These are phyloP conservation scores for Penicillium coffeae DNA, from an alignment of 495 filamentous ascomycete species.

Conservation along the genomic window DNA sequence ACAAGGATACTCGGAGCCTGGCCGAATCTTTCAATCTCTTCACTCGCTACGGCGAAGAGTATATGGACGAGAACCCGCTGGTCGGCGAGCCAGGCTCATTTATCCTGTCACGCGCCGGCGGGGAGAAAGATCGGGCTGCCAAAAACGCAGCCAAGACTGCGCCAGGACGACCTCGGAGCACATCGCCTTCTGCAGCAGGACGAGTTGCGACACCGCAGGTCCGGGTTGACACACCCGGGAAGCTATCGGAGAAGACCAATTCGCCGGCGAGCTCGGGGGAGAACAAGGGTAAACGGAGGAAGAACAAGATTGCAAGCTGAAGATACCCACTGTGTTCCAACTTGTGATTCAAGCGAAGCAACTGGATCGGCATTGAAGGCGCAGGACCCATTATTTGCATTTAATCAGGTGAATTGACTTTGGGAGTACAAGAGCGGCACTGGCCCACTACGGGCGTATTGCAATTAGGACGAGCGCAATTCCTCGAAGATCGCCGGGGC, in stretches of 20 bases:
- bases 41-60: constrained; percentile 67
- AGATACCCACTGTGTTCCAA: constrained; percentile 27
- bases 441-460: neutral
- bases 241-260: constrained; percentile 26
- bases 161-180: neutral
- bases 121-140: constrained; percentile 18
- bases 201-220: constrained; percentile 36
- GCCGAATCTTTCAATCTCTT: constrained; percentile 65
- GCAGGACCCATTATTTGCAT: too few species aligned
- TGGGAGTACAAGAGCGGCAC: neutral
- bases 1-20: constrained; percentile 52
- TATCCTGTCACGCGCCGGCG: constrained; percentile 55
- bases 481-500: neutral
- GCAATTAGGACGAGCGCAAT: too few species aligned
- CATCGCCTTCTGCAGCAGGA: constrained; percentile 8
- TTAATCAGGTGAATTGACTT: neutral
- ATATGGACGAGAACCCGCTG: constrained; percentile 87
- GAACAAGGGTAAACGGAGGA: constrained; percentile 34
- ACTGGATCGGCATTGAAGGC: too few species aligned
- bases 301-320: constrained; percentile 31
- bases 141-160: constrained; percentile 9
- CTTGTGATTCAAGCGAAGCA: neutral
- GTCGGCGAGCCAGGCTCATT: constrained; percentile 85
- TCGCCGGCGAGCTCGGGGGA: constrained; percentile 29
- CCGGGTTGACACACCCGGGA: constrained; percentile 38